Percentiles rank a stretch among this genome's conserved stretches.
Evolutionary conservation across 225 moss, liverwort and hornwort species (phyloP).

Genomic region (Sphagnum tenellum): DNA sequence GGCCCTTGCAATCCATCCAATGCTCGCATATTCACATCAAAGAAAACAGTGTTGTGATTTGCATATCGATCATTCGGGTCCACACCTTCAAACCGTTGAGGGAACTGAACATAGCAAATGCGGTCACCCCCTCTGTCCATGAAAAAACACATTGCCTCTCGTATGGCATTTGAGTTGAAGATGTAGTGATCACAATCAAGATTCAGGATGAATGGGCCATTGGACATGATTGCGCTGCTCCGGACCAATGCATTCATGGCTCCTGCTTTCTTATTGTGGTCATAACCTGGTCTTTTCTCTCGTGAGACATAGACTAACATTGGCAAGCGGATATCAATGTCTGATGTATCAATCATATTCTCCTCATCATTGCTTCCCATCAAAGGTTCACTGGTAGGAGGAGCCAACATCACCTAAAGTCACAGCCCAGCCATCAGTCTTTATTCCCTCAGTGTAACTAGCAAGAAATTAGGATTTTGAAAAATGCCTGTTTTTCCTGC

Average conservation of each 20-base stretch:
- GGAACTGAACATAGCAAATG: constrained; percentile 69
- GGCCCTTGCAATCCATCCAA: constrained; percentile 85
- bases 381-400: constrained; percentile 62
- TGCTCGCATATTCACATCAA: constrained; percentile 93
- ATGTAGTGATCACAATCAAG: constrained; percentile 91
- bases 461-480: too few species aligned
- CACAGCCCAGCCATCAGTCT: too few species aligned
- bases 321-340: constrained; percentile 74
- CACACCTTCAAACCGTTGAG: constrained; percentile 85
- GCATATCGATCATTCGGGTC: constrained; percentile 93
- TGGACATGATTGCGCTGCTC: constrained; percentile 91
- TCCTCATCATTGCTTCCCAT: constrained; percentile 70
- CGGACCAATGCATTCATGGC: constrained; percentile 90
- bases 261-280: constrained; percentile 95
- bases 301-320: constrained; percentile 91
- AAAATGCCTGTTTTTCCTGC: too few species aligned
- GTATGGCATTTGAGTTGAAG: constrained; percentile 67
- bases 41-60: constrained; percentile 92
- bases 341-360: constrained; percentile 77
- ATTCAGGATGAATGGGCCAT: constrained; percentile 87
- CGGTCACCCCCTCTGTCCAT: constrained; percentile 83
- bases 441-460: too few species aligned
- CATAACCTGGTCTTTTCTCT: constrained; percentile 91
- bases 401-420: constrained; percentile 73
- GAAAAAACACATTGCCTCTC: constrained; percentile 95